Percentiles rank a stretch among this genome's conserved stretches.
Evolutionary conservation across 2,329 filamentous ascomycete genomes (phyloP).

Genomic region (Aspergillus pseudotamarii): DNA sequence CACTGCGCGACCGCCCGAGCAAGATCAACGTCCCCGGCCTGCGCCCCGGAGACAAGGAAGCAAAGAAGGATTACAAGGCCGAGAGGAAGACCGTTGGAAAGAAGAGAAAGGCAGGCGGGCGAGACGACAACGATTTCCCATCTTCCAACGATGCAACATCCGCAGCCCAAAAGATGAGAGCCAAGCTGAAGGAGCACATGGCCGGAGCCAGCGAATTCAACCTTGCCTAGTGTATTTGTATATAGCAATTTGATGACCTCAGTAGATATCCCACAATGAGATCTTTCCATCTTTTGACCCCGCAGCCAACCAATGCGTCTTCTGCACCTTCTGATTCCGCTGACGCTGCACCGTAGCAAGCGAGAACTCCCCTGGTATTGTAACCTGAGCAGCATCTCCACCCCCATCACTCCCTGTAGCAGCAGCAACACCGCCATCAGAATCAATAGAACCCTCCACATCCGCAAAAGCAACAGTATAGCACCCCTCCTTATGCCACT

Average conservation of each 20-base stretch:
- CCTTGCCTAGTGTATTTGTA: conserved; percentile 49
- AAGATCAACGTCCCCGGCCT: conserved; percentile 66
- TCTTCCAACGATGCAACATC: conserved; percentile 43
- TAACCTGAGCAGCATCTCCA: conserved; percentile 9
- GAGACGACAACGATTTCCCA: conserved; percentile 29
- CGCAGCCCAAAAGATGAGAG: conserved; percentile 57
- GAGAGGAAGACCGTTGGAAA: conserved; percentile 41
- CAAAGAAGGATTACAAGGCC: conserved; percentile 51
- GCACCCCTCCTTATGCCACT: conserved; percentile 90
- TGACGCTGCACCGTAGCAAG: conserved; percentile 62
- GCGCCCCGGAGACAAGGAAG: conserved; percentile 51
- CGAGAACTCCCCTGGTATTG: conserved; percentile 18
- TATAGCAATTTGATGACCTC: conserved; percentile 34
- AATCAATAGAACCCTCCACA: conserved; percentile 24
- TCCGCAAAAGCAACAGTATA: conserved; percentile 76
- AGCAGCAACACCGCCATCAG: background rate
- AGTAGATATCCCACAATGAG: conserved; percentile 94
- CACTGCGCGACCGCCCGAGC: conserved; percentile 81
- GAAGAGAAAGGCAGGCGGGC: conserved; percentile 36
- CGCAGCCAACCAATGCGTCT: conserved; percentile 83
- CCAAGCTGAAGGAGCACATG: conserved; percentile 56
- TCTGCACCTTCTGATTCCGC: conserved; percentile 65
- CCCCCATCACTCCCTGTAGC: background rate
- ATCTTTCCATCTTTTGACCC: conserved; percentile 95
- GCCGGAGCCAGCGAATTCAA: conserved; percentile 61